Evolutionary conservation across 2,329 filamentous ascomycete species (phyloP).

Genomic region (Nigrospora oryzae): DNA sequence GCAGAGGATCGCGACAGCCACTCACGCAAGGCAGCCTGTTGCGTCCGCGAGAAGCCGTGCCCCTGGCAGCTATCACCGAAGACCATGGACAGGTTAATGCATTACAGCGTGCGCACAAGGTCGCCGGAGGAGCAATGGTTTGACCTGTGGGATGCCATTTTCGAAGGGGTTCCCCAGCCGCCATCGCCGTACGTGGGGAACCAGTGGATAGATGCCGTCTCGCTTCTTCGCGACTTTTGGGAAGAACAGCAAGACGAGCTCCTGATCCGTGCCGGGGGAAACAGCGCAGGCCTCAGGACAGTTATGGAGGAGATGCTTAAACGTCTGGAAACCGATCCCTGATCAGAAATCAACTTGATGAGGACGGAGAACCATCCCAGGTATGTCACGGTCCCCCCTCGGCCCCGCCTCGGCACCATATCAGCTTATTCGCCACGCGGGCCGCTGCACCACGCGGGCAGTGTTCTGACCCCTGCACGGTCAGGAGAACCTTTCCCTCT

Average conservation of each 20-base stretch:
- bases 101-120: conserved; percentile 10
- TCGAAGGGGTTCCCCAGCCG: conserved; percentile 8
- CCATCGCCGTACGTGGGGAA: conserved; percentile 9
- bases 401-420: no score
- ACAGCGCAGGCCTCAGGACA: neutral
- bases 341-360: no score
- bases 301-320: neutral
- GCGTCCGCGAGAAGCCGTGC: neutral
- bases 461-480: no score
- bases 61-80: conserved; percentile 10
- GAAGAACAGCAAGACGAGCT: neutral
- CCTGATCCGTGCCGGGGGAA: neutral
- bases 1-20: conserved; percentile 9
- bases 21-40: neutral
- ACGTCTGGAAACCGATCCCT: neutral
- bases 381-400: no score
- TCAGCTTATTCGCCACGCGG: no score
- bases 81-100: conserved; percentile 9
- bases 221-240: conserved; percentile 1
- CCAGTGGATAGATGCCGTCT: conserved; percentile 1
- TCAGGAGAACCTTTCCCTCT: no score
- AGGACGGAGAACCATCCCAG: no score
- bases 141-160: conserved; percentile 12
- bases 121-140: conserved; percentile 12
- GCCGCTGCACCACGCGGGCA: no score